phyloP scores from a whole-genome alignment of 305 asterid species.

The Plantago coronopus region DNA sequence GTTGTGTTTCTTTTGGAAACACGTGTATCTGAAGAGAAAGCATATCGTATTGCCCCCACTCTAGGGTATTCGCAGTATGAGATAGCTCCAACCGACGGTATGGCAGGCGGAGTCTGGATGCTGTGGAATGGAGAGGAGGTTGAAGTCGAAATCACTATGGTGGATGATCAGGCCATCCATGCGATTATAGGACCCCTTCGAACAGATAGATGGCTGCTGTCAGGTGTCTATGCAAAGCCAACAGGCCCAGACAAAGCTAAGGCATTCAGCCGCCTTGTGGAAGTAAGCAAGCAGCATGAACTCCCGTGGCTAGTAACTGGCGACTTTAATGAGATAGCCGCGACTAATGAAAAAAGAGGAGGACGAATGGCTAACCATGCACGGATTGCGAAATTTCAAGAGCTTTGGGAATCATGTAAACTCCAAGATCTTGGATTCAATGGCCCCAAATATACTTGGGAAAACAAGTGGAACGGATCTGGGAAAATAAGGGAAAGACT shows the following conservation, averaged over 20 bases:
- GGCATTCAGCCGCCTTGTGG: neutral
- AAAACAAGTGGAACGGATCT: neutral
- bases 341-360: neutral
- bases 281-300: no score
- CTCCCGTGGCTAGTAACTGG: neutral
- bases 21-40: neutral
- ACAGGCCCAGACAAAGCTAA: neutral
- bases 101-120: neutral
- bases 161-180: no score
- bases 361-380: neutral
- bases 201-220: neutral
- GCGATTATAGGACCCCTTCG: no score
- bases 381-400: neutral
- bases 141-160: neutral
- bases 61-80: neutral
- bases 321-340: neutral
- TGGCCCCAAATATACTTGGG: neutral
- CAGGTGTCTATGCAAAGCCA: neutral
- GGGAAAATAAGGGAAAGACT: neutral
- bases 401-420: neutral
- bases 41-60: neutral
- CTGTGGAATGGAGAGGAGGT: neutral
- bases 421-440: neutral
- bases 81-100: neutral
- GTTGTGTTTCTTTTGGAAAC: neutral